Evolutionary conservation across 805 yeast genomes (phyloP), one percentile per base, ranked within the genome.

Genomic region (Candida oleophila): DNA sequence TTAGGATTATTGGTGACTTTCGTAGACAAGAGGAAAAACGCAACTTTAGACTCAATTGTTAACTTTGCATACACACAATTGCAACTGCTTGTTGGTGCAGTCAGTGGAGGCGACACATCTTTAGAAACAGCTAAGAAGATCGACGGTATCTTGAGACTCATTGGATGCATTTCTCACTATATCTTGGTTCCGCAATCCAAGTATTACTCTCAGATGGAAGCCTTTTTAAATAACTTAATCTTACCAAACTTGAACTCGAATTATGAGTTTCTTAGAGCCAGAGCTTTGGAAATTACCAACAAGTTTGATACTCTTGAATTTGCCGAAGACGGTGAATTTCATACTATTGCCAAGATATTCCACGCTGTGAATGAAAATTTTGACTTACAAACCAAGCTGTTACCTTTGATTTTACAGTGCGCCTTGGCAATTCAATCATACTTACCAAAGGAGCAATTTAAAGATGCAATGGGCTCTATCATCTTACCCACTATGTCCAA

Each of bases 371-470:
- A 70, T 22, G 51, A 53, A 2, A 62, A 63, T 38, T 72, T 72
- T 47, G 49, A 46, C 15, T 55, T 58, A 16, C 55, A 53, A 8
- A 39, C 53, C 30, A 41, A 22, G 35, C 69, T 86, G 46, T 65
- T 81, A 44, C 96, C 97, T 0, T 88, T 89, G 3, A 86, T 83
- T 61, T 76, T 92, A 41, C 87, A 89, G 58, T 90, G 92, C 15
- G 89, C 97, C 0, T 68, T 89, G 47, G 94, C 96, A 0, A 71
- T 92, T 43, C 97, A 91, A 69, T 82, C 91, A 1, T 85, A 85
- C 55, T 76, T 89, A 43, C 74, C 74, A 28, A 76, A 81, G 40
- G 81, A 80, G 0, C 78, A 78, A 41, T 89, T 91, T 58, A 80
- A 81, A 57, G 85, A 81, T 41, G 84, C 87, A 1, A 65, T 94